A percentile compares a stretch with the other conserved stretches of the same genome.
phyloP scores from a whole-genome alignment of 331 rosid species.

The Arachis monticola region DNA sequence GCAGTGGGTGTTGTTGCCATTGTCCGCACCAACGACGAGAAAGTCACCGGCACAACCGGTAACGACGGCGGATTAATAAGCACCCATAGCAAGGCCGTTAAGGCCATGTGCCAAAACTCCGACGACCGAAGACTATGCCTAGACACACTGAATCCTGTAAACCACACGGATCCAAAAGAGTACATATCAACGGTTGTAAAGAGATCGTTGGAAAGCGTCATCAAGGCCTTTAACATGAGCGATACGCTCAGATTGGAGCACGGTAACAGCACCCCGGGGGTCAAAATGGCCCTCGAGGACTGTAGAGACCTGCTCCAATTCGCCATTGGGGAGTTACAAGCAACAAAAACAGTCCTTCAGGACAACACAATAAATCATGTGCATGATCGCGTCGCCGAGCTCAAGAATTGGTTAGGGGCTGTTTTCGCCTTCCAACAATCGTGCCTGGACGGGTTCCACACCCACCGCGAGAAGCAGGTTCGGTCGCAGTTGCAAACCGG shows the following conservation, averaged over 20 bases:
- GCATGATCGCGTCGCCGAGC: conserved; percentile 34
- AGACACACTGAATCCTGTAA: conserved; percentile 37
- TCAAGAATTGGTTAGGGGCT: conserved; percentile 62
- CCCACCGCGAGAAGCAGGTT: conserved; percentile 37
- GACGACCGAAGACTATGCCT: conserved; percentile 42
- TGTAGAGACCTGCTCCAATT: conserved; percentile 58
- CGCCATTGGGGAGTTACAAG: conserved; percentile 47
- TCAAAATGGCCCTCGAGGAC: conserved; percentile 60
- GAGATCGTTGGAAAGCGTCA: conserved; percentile 36
- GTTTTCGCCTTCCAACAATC: conserved; percentile 55
- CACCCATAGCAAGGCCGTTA: conserved; percentile 38
- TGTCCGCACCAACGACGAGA: conserved; percentile 5
- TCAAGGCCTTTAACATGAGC: conserved; percentile 54
- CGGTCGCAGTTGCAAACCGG: conserved; percentile 12
- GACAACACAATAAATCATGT: conserved; percentile 20
- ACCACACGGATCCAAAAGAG: conserved; percentile 43
- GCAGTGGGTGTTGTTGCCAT: conserved; percentile 52
- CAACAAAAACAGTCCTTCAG: conserved; percentile 8
- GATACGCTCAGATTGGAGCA: conserved; percentile 41
- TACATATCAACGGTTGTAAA: conserved; percentile 46
- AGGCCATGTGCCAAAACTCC: conserved; percentile 41
- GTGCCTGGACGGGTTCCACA: conserved; percentile 55
- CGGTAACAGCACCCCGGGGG: not conserved
- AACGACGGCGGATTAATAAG: not conserved
- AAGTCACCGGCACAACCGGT: too few relatives aligned